Conservation (phyloP, 441 rosid genomes). For the Brassica balearica region DNA sequence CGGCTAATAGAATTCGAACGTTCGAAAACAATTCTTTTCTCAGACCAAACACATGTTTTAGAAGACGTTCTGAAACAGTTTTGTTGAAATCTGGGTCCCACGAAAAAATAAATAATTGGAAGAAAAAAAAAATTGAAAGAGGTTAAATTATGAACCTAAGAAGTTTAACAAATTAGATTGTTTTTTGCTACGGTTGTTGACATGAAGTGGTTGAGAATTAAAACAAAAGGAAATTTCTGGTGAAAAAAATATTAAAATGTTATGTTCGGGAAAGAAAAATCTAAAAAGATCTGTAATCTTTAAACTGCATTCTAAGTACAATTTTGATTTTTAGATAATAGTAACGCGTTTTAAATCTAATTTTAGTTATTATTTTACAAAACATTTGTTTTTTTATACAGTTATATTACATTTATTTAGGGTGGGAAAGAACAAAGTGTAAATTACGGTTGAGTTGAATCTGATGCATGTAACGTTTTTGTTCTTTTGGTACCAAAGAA, state of each 20-base stretch:
- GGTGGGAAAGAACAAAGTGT: conserved; percentile 3
- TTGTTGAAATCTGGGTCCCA: conserved; percentile 35
- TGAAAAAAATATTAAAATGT: neutral
- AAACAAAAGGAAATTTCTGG: conserved; percentile 21
- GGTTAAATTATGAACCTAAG: conserved; percentile 13
- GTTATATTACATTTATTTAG: neutral
- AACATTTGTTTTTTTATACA: neutral
- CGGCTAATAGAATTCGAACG: conserved; percentile 40
- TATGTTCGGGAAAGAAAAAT: neutral
- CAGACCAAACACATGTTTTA: conserved; percentile 40
- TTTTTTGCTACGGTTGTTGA: conserved; percentile 31
- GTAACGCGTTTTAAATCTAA: conserved; percentile 23
- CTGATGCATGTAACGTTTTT: neutral
- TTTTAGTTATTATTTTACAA: conserved; percentile 9
- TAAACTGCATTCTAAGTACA: conserved; percentile 7
- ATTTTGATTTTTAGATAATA: neutral
- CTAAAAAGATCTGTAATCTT: neutral
- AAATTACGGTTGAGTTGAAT: neutral
- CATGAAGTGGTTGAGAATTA: conserved; percentile 37
- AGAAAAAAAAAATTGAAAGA: neutral
- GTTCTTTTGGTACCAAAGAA: neutral
- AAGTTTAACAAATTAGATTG: conserved; percentile 32
- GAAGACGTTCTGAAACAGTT: conserved; percentile 16
- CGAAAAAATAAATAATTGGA: neutral
- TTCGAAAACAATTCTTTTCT: conserved; percentile 12